A percentile compares a stretch with the other conserved stretches of the same genome.
Evolutionary conservation across 2,329 filamentous ascomycete genomes (phyloP).

Genomic region (Domatiomyces globalis): DNA sequence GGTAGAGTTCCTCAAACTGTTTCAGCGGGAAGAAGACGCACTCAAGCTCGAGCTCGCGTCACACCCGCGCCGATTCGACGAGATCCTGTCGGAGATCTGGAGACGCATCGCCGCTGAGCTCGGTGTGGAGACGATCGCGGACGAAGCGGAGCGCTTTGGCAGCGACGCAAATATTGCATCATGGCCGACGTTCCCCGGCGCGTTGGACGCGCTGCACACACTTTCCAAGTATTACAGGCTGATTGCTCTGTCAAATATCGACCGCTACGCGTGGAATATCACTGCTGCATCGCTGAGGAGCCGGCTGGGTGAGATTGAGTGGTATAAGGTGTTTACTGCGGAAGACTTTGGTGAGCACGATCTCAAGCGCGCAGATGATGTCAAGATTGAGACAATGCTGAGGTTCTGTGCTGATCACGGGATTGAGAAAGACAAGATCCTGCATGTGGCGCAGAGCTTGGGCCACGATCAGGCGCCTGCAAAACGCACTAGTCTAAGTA

Average conservation of each 20-base stretch:
- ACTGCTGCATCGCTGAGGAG: slow-evolving; percentile 34
- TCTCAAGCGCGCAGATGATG: slow-evolving; percentile 12
- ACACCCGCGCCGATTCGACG: slow-evolving; percentile 46
- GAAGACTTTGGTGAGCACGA: slow-evolving; percentile 59
- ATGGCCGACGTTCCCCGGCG: slow-evolving; percentile 46
- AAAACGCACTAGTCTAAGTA: slow-evolving; percentile 44
- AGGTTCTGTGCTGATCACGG: slow-evolving; percentile 39
- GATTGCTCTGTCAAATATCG: slow-evolving; percentile 45
- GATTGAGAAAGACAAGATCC: slow-evolving; percentile 41
- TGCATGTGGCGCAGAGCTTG: slow-evolving; percentile 57
- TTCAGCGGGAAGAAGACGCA: slow-evolving; percentile 34
- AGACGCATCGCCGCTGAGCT: slow-evolving; percentile 23
- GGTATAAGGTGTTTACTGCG: slow-evolving; percentile 40
- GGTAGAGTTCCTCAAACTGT: slow-evolving; percentile 30
- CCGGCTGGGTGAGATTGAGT: slow-evolving; percentile 44
- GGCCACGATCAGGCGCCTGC: slow-evolving; percentile 54
- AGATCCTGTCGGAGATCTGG: slow-evolving; percentile 40
- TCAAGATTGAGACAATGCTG: slow-evolving; percentile 32
- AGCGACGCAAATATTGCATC: slow-evolving; percentile 27
- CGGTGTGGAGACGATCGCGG: slow-evolving; percentile 9
- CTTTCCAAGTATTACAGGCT: slow-evolving; percentile 40
- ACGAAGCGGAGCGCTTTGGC: slow-evolving; percentile 35
- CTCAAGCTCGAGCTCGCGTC: slow-evolving; percentile 33
- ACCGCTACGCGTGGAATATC: slow-evolving; percentile 35
- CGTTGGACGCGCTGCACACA: slow-evolving; percentile 37